These are phyloP conservation scores for Hemisphaericaspora subhashii DNA, from an alignment of 1,139 yeast genomes.

Conservation along the genomic window DNA sequence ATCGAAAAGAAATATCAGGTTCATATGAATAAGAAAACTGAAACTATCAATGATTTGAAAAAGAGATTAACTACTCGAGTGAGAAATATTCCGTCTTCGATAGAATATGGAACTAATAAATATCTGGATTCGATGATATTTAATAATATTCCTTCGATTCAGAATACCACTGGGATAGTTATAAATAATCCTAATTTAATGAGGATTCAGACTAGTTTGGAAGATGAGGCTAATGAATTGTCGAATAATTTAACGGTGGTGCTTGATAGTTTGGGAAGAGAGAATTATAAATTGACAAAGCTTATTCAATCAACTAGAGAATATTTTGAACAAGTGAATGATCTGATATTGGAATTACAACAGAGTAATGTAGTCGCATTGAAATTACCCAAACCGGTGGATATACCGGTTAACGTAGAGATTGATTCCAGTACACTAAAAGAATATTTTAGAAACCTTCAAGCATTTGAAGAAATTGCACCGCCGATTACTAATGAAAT, in stretches of 20 bases:
- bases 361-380: conserved; percentile 19
- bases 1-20: conserved; percentile 39
- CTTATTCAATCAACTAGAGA: conserved; percentile 31
- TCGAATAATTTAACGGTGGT: conserved; percentile 39
- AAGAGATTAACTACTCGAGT: conserved; percentile 40
- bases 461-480: conserved; percentile 37
- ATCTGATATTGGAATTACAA: conserved; percentile 1
- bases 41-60: conserved; percentile 38
- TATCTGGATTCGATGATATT: conserved; percentile 25
- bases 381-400: conserved; percentile 35
- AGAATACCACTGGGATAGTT: conserved; percentile 21
- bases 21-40: conserved; percentile 40
- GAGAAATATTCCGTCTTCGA: conserved; percentile 32
- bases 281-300: conserved; percentile 38
- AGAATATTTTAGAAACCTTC: conserved; percentile 32
- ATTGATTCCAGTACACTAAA: conserved; percentile 21
- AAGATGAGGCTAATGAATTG: conserved; percentile 36
- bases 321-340: conserved; percentile 29
- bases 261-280: conserved; percentile 39
- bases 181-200: conserved; percentile 7
- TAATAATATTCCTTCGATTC: conserved; percentile 35
- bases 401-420: conserved; percentile 22
- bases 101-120: conserved; percentile 29
- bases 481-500: conserved; percentile 35
- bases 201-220: conserved; percentile 21